Conservation (phyloP, 306 rosid species). For the Pueraria montana region DNA sequence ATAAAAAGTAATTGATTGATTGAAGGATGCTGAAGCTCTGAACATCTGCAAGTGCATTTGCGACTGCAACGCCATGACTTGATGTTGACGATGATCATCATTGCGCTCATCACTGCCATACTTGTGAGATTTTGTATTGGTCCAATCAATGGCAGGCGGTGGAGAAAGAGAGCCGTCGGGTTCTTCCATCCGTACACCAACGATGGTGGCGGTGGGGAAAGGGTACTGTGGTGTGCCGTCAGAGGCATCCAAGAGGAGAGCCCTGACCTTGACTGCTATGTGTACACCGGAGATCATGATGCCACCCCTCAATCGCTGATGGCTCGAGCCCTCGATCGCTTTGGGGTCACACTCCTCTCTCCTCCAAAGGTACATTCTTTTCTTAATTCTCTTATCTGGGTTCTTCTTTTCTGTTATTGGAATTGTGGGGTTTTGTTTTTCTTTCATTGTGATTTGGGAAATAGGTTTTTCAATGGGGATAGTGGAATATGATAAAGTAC, state of each 20-base stretch:
- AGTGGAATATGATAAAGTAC: background rate
- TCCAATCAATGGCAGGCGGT: constrained; percentile 51
- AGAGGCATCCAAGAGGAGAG: constrained; percentile 79
- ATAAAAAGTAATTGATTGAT: too few relatives aligned
- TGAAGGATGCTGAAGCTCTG: too few relatives aligned
- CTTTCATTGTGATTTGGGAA: background rate
- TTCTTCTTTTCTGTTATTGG: background rate
- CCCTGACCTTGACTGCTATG: constrained; percentile 67
- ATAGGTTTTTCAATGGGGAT: constrained; percentile 23
- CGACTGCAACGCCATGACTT: background rate
- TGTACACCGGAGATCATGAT: constrained; percentile 94
- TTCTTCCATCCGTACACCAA: constrained; percentile 98
- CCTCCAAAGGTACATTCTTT: constrained; percentile 62
- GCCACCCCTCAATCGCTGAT: constrained; percentile 74
- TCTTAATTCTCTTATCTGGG: constrained; percentile 3
- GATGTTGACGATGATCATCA: constrained; percentile 49
- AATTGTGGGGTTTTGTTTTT: background rate
- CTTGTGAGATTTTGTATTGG: constrained; percentile 45
- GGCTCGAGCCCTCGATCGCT: constrained; percentile 78
- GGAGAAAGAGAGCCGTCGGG: constrained; percentile 71
- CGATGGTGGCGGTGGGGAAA: constrained; percentile 94
- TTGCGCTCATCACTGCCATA: constrained; percentile 53
- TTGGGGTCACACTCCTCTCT: constrained; percentile 72
- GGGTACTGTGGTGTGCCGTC: constrained; percentile 94
- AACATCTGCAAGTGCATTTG: too few relatives aligned